Conservation (phyloP, 257 asterid genomes). For the Orobanche coerulescens region DNA sequence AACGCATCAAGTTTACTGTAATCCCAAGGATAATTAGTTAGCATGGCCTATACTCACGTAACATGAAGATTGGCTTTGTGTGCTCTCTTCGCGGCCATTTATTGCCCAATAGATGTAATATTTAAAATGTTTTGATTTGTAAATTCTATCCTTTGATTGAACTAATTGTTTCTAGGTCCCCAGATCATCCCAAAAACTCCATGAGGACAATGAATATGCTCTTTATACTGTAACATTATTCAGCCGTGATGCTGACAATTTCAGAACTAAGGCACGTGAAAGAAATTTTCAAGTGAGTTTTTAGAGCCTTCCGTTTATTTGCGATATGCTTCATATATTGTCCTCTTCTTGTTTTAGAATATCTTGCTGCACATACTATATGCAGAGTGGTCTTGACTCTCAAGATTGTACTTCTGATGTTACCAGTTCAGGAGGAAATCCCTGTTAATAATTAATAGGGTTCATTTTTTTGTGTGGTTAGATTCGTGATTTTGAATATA, state of each 20-base stretch:
- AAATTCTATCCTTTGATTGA: constrained; percentile 29
- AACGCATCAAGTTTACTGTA: neutral
- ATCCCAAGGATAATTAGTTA: neutral
- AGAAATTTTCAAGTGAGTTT: constrained; percentile 69
- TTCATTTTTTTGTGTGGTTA: constrained; percentile 27
- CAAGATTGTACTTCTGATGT: neutral
- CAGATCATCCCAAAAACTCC: constrained; percentile 90
- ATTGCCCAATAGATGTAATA: neutral
- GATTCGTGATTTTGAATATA: constrained; percentile 80
- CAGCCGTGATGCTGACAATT: constrained; percentile 94
- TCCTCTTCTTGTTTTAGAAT: neutral
- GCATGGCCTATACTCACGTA: neutral
- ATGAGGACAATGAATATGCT: constrained; percentile 88
- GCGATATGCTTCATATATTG: constrained; percentile 9
- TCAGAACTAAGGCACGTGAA: constrained; percentile 75
- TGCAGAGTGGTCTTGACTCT: constrained; percentile 3
- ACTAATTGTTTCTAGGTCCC: constrained; percentile 70
- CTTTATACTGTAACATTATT: constrained; percentile 77
- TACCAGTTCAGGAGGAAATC: constrained; percentile 8
- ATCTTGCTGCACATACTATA: neutral
- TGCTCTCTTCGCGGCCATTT: constrained; percentile 15
- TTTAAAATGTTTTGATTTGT: constrained; percentile 3
- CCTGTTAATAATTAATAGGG: constrained; percentile 18
- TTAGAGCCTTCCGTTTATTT: constrained; percentile 8
- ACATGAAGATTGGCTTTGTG: neutral